Base-by-base conservation (phyloP, 1,284 basidiomycete species). In the Sphagnurus paluster region DNA sequence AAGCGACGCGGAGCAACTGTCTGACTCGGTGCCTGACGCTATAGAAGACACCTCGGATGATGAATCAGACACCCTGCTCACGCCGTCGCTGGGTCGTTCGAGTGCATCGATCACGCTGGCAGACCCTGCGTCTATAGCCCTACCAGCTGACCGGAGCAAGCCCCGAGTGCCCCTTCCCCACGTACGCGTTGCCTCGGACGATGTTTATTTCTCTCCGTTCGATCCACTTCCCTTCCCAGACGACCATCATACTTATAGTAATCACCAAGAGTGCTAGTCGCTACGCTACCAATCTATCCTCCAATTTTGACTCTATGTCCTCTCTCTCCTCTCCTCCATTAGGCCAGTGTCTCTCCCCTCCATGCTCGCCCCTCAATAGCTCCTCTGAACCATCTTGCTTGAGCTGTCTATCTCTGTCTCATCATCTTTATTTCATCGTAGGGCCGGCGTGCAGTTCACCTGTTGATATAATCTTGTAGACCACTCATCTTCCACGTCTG, bases 21-120 rank as follows among this genome's bases (percentile, higher is more conserved):
- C 81, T 24, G n/a, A n/a, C n/a, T n/a, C n/a, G n/a, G 78, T 88
- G 33, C 86, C 84, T 41, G 87, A 89, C 59, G 82, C 84, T 40
- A 86, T 89, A 71, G 87, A 89, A 62, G 87, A 90, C 65, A 79
- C 76, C 38, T 90, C 87, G 36, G 87, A 89, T 66, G 87, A 90
- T 68, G 87, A 89, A 70, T 87, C 85, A 14, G 87, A 90, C 53
- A 68, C 77, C 10, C 76, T 74, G 16, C 76, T 76, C 10, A 82
- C 84, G n/a, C 82, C 80, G 36, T 82, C 83, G 17, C 58, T 79
- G 39, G 73, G 73, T 57, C 68, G 68, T 53, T 80, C 76, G 39
- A 72, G 66, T 48, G 64, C 67, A 35, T 75, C 69, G 40, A 64
- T 74, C 54, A 63, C 65, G 54, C 67, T 76, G 45, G 61, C 70